Conservation (phyloP, 1,284 basidiomycete genomes). For the Rhodotorula sp. region DNA sequence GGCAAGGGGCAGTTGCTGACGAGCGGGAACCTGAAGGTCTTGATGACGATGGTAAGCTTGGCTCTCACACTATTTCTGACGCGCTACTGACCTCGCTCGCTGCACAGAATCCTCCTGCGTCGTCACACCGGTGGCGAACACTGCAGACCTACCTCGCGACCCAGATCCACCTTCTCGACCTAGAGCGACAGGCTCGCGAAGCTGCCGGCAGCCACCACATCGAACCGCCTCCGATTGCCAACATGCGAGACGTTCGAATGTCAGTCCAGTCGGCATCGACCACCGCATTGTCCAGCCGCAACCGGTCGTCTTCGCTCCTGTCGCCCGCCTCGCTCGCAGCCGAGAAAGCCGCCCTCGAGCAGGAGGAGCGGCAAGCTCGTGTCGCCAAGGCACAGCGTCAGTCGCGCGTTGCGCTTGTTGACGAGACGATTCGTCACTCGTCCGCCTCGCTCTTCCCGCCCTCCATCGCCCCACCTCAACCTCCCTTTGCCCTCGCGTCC, state of each 20-base stretch:
- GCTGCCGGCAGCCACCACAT: slow-evolving; percentile 25
- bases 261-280: neutral
- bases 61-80: no score
- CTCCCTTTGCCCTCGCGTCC: slow-evolving; percentile 12
- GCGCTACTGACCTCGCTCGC: slow-evolving; percentile 3
- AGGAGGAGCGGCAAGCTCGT: slow-evolving; percentile 66
- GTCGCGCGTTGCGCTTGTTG: slow-evolving; percentile 1
- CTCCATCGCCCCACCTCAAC: slow-evolving; percentile 4
- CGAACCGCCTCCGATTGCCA: slow-evolving; percentile 23
- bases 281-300: slow-evolving; percentile 8
- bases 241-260: neutral
- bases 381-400: slow-evolving; percentile 9
- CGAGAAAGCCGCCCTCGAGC: slow-evolving; percentile 76
- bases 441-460: slow-evolving; percentile 6
- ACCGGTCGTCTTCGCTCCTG: slow-evolving; percentile 69
- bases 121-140: slow-evolving; percentile 54
- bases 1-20: slow-evolving; percentile 49
- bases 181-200: slow-evolving; percentile 48
- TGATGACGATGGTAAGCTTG: slow-evolving; percentile 72
- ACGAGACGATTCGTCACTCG: slow-evolving; percentile 15
- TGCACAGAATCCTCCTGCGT: slow-evolving; percentile 54
- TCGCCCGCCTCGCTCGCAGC: slow-evolving; percentile 76
- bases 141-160: slow-evolving; percentile 55
- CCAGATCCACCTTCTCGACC: slow-evolving; percentile 53
- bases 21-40: slow-evolving; percentile 65